A percentile compares a stretch with the other conserved stretches of the same genome.
Evolutionary conservation across 2,329 filamentous ascomycete species (phyloP).

Genomic region (Fusarium sp.): DNA sequence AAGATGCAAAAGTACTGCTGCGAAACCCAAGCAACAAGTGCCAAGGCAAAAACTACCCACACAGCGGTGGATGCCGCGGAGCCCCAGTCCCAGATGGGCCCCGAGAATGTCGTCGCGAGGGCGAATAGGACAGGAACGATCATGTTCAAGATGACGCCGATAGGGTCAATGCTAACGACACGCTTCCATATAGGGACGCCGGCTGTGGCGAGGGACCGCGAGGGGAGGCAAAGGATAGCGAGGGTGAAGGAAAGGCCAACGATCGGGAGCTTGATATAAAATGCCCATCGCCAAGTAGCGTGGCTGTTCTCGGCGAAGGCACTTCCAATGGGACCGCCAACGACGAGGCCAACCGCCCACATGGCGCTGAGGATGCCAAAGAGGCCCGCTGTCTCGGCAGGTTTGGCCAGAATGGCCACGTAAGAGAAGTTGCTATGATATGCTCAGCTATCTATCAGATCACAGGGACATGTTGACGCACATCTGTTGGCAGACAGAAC

Average conservation of each 20-base stretch:
- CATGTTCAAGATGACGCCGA: not conserved
- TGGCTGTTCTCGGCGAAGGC: slow-evolving; percentile 49
- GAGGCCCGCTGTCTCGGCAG: not conserved
- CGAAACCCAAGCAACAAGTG: not conserved
- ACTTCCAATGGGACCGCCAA: not conserved
- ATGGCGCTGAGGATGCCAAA: not conserved
- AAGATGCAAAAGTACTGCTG: not conserved
- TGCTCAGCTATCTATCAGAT: not conserved
- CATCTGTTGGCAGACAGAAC: not conserved
- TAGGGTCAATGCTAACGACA: not conserved
- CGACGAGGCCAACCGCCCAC: slow-evolving; percentile 3
- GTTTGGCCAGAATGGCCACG: not conserved
- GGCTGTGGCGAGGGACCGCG: slow-evolving; percentile 52
- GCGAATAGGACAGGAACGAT: not conserved
- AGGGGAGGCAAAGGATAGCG: slow-evolving; percentile 53
- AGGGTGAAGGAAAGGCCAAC: slow-evolving; percentile 49
- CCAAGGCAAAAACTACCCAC: not conserved
- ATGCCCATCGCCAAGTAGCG: slow-evolving; percentile 59
- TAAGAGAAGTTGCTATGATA: not conserved
- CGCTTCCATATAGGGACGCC: not conserved
- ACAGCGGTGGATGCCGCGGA: not conserved
- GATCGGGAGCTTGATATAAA: slow-evolving; percentile 64
- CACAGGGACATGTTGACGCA: not conserved
- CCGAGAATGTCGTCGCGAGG: slow-evolving; percentile 2
- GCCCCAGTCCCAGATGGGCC: slow-evolving; percentile 1